Evolutionary conservation across 805 yeast species (phyloP), one percentile per base, ranked within the genome.

Genomic region (Candida ponderosae): DNA sequence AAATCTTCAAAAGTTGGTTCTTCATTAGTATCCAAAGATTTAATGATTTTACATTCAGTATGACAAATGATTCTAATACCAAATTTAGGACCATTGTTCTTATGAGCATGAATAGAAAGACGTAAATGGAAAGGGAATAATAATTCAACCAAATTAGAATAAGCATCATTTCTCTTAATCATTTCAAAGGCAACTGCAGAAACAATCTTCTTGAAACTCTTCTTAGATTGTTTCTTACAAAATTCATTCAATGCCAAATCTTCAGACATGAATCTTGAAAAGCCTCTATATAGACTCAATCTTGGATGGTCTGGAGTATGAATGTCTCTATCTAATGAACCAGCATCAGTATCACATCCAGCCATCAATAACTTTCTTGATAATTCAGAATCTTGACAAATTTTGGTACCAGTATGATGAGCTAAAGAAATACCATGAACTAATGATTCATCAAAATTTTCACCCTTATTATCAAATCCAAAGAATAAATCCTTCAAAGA

Each of bases 121-220:
- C 82, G 63, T 51, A 76, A 52, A 47, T 76, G 79, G 50, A 70
- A 74, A 6, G 82, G 82, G 40, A 76, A 74, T 28, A 74, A 51
- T 39, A 76, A 54, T 42, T 76, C 82, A 28, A 76, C 79, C 46
- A 76, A 59, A 50, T 76, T 76, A 8, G 81, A 76, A 50, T 76
- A 76, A 2, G 82, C 81, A 47, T 76, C 82, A 48, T 76, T 76
- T 45, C 81, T 59, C 50, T 68, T 74, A 41, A 76, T 76, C 81
- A 76, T 76, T 49, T 76, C 80, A 52, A 74, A 76, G 1, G 81
- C 79, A 32, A 76, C 72, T 40, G 64, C 65, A 2, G 79, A 62
- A 16, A 72, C 68, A 18, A 62, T 53, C 51, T 72, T 74, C 46
- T 74, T 74, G 53, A 65, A 70, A 35, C 61, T 60, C 53, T 72